Base-by-base conservation (phyloP, 257 asterid species). In the Rubia yunnanensis region DNA sequence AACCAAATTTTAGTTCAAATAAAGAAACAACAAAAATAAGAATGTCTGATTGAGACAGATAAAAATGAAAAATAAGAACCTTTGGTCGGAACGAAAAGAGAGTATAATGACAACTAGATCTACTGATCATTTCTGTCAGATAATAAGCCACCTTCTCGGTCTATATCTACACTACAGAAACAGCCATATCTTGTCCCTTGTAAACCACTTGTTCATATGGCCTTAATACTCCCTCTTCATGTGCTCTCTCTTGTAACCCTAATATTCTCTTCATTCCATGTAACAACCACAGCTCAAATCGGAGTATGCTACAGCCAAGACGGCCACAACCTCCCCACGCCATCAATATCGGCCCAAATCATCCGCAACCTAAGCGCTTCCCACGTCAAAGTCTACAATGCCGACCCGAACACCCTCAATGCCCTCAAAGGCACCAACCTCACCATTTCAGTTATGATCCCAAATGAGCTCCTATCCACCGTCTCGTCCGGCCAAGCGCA, bases 361-460 rank as follows among this genome's bases (percentile, higher is more conserved):
- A 65, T 72, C 30, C 76, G 67, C 52, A 59, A 65, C 1, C 72
- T 65, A 13, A 72, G 80, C 10, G 88, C 69, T 5, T 65, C 71
- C 5, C 75, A 52, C 13, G 86, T 87, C 23, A 90, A 90, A 70
- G 69, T 87, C 63, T 90, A 87, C 46, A 85, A 78, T 52, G 77
- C 94, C 5, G 67, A 87, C 59, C 80, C 85, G 5, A 82, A 80
- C 17, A 79, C 83, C 60, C 84, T 90, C 0, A 81, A 74, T 70
- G 84, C 85, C 59, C 65, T 90, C 31, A 80, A 85, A 0, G 90
- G 87, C 1, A 87, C 87, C 1, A 66, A 76, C 11, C 57, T 87
- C 60, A 76, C 49, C 15, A 89, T 89, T 64, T 60, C 86, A 2
- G 74, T 90, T 60, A 87, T 82, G 89, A 80, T 90, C 65, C 70